These are phyloP conservation scores for Fraxinus platypoda DNA, from an alignment of 305 asterid species.

Conservation along the genomic window DNA sequence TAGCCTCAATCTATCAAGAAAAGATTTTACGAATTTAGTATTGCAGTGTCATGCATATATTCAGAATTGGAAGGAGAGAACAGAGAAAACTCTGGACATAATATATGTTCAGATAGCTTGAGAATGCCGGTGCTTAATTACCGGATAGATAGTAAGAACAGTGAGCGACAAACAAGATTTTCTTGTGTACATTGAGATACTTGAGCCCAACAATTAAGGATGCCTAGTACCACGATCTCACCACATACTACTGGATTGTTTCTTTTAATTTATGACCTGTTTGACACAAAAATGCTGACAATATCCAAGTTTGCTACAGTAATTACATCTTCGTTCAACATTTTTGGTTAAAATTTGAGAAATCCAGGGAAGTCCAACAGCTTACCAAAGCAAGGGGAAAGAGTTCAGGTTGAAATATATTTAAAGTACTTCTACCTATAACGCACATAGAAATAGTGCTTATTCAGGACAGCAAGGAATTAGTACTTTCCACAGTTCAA, in stretches of 20 bases:
- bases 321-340: neutral
- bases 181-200: neutral
- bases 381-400: neutral
- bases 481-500: neutral
- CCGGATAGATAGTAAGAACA: neutral
- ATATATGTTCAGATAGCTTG: neutral
- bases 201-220: neutral
- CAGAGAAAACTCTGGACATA: neutral
- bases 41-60: neutral
- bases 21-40: conserved; percentile 16
- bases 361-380: neutral
- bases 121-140: neutral
- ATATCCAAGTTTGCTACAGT: neutral
- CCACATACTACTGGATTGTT: neutral
- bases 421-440: neutral
- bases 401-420: neutral
- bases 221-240: conserved; percentile 10
- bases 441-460: neutral
- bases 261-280: neutral
- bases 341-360: neutral
- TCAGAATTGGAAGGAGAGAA: conserved; percentile 8
- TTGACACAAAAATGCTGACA: neutral
- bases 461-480: neutral
- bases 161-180: neutral
- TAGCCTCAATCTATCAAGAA: conserved; percentile 62